phyloP scores from a whole-genome alignment of 2,329 filamentous ascomycete species.

The Pseudopithomyces maydicus region DNA sequence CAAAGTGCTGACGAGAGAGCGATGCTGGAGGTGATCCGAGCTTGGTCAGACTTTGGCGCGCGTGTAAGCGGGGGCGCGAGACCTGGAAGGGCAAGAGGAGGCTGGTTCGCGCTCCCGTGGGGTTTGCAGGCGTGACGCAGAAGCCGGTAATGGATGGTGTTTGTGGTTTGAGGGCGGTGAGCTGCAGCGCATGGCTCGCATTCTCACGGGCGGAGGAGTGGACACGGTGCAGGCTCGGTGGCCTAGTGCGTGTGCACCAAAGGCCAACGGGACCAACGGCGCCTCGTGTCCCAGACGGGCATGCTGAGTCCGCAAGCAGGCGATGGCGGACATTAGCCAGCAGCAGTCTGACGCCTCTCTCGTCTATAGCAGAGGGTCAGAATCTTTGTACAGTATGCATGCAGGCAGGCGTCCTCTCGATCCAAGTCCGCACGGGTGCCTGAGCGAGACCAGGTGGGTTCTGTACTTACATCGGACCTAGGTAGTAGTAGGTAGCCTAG shows the following conservation, averaged over 20 bases:
- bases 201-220: too few relatives aligned
- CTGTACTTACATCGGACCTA: too few relatives aligned
- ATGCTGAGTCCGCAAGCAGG: not conserved
- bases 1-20: constrained; percentile 20
- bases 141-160: not conserved
- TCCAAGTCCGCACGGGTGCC: constrained; percentile 6
- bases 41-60: constrained; percentile 2
- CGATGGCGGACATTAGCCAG: not conserved
- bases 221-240: not conserved
- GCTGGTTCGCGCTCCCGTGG: not conserved
- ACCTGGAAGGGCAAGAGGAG: not conserved
- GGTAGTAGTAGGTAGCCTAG: not conserved
- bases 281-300: not conserved
- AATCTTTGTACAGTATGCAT: not conserved
- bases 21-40: constrained; percentile 13
- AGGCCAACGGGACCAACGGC: not conserved
- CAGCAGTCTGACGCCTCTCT: not conserved
- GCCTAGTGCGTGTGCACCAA: too few relatives aligned
- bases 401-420: not conserved
- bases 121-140: not conserved
- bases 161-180: not conserved
- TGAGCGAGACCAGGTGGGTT: not conserved
- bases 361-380: constrained; percentile 1
- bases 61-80: not conserved
- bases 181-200: not conserved